Evolutionary conservation across 1,284 basidiomycete genomes (phyloP).

Genomic region (Cutaneotrichosporon sp.): DNA sequence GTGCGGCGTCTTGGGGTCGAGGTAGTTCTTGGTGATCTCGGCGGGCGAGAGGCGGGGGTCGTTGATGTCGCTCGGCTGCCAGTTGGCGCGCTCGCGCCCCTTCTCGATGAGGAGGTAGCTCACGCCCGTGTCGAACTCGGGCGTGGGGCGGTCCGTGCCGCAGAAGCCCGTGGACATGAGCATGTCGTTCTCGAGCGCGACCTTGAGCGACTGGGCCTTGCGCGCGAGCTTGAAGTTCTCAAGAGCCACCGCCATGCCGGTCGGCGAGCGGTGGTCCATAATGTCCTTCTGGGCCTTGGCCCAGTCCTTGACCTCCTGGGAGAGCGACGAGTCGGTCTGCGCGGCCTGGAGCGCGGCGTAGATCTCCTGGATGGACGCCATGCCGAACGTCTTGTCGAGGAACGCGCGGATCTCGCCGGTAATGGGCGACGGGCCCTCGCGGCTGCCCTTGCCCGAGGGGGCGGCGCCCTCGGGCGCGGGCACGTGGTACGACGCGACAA

Average conservation of each 20-base stretch:
- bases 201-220: constrained; percentile 61
- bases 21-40: constrained; percentile 55
- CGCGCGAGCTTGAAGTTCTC: constrained; percentile 72
- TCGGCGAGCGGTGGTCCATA: constrained; percentile 76
- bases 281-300: constrained; percentile 67
- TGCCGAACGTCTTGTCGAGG: constrained; percentile 75
- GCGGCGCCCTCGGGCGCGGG: constrained; percentile 56
- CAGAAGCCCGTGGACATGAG: constrained; percentile 42
- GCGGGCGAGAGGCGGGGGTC: constrained; percentile 58
- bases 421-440: constrained; percentile 63
- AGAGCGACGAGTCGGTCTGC: constrained; percentile 44
- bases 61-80: constrained; percentile 62
- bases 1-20: constrained; percentile 62
- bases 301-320: constrained; percentile 66
- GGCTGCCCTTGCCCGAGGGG: constrained; percentile 62
- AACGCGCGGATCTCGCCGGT: constrained; percentile 68
- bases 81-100: constrained; percentile 47
- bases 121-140: constrained; percentile 82
- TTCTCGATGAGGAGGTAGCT: constrained; percentile 72
- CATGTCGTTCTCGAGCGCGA: constrained; percentile 67
- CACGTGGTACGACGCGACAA: constrained; percentile 34
- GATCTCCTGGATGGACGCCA: constrained; percentile 70
- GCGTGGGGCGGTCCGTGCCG: constrained; percentile 61
- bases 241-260: constrained; percentile 85
- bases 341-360: constrained; percentile 61